Evolutionary conservation across 169 alveolate genomes (phyloP), one percentile per base, ranked within the genome.

Genomic region (Eimeria nieschulzi): DNA sequence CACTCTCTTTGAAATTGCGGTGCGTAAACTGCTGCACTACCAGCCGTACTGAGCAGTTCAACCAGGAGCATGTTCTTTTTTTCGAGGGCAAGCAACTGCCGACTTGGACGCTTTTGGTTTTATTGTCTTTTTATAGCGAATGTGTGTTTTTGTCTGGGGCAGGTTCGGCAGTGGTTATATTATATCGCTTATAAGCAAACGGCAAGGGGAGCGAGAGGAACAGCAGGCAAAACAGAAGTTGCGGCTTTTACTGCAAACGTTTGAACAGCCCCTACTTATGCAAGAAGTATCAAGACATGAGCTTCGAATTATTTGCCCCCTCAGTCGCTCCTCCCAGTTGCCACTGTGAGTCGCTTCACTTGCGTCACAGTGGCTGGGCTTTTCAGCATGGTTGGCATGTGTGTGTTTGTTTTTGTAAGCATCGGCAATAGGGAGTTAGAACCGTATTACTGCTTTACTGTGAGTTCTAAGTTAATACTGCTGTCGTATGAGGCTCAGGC

Each of bases 1-100:
- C 96, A 2, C 84, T 92, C 73, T 87, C 83, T 55, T 93, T 96
- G 26, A 95, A 95, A 68, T 59, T 75, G 19, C 66, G 93, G 91
- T 80, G 92, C 94, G 93, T 94, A 94, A 83, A 95, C 96, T 8
- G 85, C 85, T 59, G 15, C 68, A 59, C 66, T 75, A 66, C 23
- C 70, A 7, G 3, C 55, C 25, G 23, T 76, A 7, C 68, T 59
- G 19, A 9, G n/a, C n/a, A 59, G 15, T 59, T 7, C n/a, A 15
- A 59, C 15, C 46, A 33, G 46, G 46, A 33, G 46, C 46, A 33
- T 2, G 68, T 59, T 6, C 9, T 15, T n/a, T 8, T 59, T 59
- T 59, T 59, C 23, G 68, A 0, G 68, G 7, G n/a, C 15, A 2
- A 7, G 33, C 1, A 19, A 12, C 63, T 13, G 9, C 46, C 5